These are phyloP conservation scores for Ascomycota sp. DNA, from an alignment of 2,329 filamentous ascomycete species.

Conservation along the genomic window DNA sequence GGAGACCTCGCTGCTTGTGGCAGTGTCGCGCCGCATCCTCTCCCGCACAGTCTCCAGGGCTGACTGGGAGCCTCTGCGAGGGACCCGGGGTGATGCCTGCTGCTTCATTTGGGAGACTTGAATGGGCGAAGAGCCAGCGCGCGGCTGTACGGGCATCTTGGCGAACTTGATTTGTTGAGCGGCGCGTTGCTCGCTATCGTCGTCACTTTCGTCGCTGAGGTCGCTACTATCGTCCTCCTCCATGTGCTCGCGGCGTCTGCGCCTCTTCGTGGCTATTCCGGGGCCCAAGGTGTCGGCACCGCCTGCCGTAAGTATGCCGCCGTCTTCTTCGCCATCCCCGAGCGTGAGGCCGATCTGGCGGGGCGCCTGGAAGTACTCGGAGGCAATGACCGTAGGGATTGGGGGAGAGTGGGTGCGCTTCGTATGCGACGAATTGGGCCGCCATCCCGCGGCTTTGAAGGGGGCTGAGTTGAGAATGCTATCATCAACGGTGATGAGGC, in stretches of 20 bases:
- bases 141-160: constrained; percentile 75
- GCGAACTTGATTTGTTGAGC: constrained; percentile 85
- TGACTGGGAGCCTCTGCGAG: constrained; percentile 46
- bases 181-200: constrained; percentile 51
- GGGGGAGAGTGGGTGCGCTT: constrained; percentile 71
- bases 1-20: constrained; percentile 63
- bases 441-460: constrained; percentile 68
- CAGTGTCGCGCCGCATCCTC: constrained; percentile 47
- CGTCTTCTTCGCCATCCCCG: constrained; percentile 50
- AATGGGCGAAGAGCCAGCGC: constrained; percentile 73
- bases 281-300: constrained; percentile 47
- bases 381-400: constrained; percentile 61
- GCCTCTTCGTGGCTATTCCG: constrained; percentile 41
- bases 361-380: constrained; percentile 62
- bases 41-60: constrained; percentile 48
- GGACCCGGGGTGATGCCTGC: constrained; percentile 28
- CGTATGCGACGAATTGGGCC: constrained; percentile 47
- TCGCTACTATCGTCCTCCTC: constrained; percentile 75
- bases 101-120: constrained; percentile 39
- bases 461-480: constrained; percentile 56
- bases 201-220: constrained; percentile 64
- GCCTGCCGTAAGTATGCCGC: constrained; percentile 46
- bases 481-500: constrained; percentile 61
- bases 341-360: constrained; percentile 39
- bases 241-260: constrained; percentile 47